Conservation (phyloP, 2,329 filamentous ascomycete genomes). For the Hypoxylon sp. region DNA sequence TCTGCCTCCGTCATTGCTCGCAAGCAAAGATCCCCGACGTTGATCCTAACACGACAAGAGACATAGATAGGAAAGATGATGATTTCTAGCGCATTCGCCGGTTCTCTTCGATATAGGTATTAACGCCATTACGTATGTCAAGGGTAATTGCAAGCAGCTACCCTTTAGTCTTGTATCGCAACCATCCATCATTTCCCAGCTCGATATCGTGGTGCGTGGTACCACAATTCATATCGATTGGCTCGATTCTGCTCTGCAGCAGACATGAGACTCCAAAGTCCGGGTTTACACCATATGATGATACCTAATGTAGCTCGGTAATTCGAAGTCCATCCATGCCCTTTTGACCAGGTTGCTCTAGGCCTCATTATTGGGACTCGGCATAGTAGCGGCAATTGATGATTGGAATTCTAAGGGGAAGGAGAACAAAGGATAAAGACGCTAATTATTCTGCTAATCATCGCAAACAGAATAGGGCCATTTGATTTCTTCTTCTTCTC, state of each 20-base stretch:
- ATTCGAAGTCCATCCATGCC: slow-evolving; percentile 3
- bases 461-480: too few relatives aligned
- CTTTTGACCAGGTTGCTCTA: slow-evolving; percentile 1
- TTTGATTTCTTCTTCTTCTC: too few relatives aligned
- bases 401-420: too few relatives aligned
- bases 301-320: slow-evolving; percentile 13
- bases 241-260: slow-evolving; percentile 12
- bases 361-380: too few relatives aligned
- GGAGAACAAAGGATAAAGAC: too few relatives aligned
- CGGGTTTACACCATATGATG: slow-evolving; percentile 14
- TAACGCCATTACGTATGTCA: slow-evolving; percentile 26
- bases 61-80: slow-evolving; percentile 13
- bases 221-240: slow-evolving; percentile 28
- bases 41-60: slow-evolving; percentile 30
- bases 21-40: slow-evolving; percentile 28
- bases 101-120: slow-evolving; percentile 16
- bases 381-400: too few relatives aligned
- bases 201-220: slow-evolving; percentile 15
- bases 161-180: slow-evolving; percentile 17
- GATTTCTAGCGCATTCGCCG: slow-evolving; percentile 10
- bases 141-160: slow-evolving; percentile 10
- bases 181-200: slow-evolving; percentile 18
- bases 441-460: too few relatives aligned
- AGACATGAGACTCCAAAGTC: slow-evolving; percentile 12
- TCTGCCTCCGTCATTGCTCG: slow-evolving; percentile 40